Evolutionary conservation across 225 moss, liverwort and hornwort genomes (phyloP), one percentile per base, ranked within the genome.

Genomic region (Ulota crispa): DNA sequence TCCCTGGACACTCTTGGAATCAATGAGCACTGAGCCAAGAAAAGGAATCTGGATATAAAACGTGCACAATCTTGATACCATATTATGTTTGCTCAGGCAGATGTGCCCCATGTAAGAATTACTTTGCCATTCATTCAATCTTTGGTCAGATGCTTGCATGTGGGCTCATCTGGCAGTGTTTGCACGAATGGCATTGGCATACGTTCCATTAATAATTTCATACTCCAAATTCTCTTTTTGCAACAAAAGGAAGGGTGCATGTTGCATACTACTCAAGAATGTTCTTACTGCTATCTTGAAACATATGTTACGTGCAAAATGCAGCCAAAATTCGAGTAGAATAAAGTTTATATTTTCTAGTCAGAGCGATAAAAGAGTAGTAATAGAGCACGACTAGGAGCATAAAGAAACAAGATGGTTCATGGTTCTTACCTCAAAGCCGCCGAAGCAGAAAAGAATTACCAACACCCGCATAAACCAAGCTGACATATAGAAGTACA

Each of bases 361-460:
- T 18, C 21, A 42, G 31, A 3, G 53, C 43, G n/a, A 72, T 57
- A 81, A 77, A 47, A 36, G 28, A 43, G 59, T 39, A 45, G 30
- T 45, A 76, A 57, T 12, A 31, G 32, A 41, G 80, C 50, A 65
- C 26, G 54, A 32, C 31, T 52, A 68, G 20, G 36, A 75, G 64
- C 14, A 59, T 36, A 45, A n/a, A 69, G 61, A 43, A 62, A 27
- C 8, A 30, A 68, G 55, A 42, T 39, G 9, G 53, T 53, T 60
- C 21, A 59, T 64, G 3, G 45, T 28, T 28, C 70, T 73, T 88
- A 89, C 98, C 96, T 99, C 96, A 81, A 94, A 93, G 81, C 98
- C 98, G 67, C 98, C 98, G 68, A 99, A 93, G 86, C 98, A 99
- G 93, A 99, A 99, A 64, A 99, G 93, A 78, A 96, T 84, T 52